These are phyloP conservation scores for Claviceps purpurea DNA, from an alignment of 2,329 filamentous ascomycete genomes.

Conservation along the genomic window DNA sequence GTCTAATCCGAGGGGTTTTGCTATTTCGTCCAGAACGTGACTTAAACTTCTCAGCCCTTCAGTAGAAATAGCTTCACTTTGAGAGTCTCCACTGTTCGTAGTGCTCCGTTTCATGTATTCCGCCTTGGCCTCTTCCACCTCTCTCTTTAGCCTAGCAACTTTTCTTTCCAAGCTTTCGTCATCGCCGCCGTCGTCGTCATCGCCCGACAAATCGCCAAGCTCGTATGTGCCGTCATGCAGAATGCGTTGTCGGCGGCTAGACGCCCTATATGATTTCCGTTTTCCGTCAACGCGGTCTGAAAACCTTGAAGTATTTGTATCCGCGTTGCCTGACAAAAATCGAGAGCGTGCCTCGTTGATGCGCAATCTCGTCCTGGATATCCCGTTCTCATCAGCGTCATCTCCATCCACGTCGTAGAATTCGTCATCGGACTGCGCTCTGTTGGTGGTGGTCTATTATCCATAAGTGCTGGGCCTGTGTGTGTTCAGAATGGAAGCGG, in stretches of 20 bases:
- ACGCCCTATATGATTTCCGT: conserved; percentile 69
- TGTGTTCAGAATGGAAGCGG: conserved; percentile 4
- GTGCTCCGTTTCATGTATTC: conserved; percentile 44
- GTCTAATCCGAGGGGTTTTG: conserved; percentile 14
- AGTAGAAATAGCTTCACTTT: conserved; percentile 28
- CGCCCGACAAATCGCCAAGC: conserved; percentile 62
- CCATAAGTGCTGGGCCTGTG: conserved; percentile 9
- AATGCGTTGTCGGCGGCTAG: conserved; percentile 51
- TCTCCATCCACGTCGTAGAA: conserved; percentile 51
- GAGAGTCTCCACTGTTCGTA: conserved; percentile 30
- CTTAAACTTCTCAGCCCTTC: conserved; percentile 50
- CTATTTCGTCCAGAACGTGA: conserved; percentile 56
- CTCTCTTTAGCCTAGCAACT: conserved; percentile 68
- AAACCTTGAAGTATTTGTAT: conserved; percentile 71
- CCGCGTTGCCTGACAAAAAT: conserved; percentile 64
- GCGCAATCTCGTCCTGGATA: conserved; percentile 64
- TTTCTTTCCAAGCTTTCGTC: conserved; percentile 65
- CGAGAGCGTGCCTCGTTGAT: conserved; percentile 66
- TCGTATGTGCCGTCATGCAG: conserved; percentile 51
- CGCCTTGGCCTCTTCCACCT: conserved; percentile 61
- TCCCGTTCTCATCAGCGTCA: conserved; percentile 46
- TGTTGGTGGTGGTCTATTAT: conserved; percentile 39
- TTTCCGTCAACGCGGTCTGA: conserved; percentile 78
- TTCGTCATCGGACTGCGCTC: conserved; percentile 47
- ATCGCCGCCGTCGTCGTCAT: conserved; percentile 53